phyloP scores from a whole-genome alignment of 2,329 filamentous ascomycete genomes.

The Exophiala aquamarina region DNA sequence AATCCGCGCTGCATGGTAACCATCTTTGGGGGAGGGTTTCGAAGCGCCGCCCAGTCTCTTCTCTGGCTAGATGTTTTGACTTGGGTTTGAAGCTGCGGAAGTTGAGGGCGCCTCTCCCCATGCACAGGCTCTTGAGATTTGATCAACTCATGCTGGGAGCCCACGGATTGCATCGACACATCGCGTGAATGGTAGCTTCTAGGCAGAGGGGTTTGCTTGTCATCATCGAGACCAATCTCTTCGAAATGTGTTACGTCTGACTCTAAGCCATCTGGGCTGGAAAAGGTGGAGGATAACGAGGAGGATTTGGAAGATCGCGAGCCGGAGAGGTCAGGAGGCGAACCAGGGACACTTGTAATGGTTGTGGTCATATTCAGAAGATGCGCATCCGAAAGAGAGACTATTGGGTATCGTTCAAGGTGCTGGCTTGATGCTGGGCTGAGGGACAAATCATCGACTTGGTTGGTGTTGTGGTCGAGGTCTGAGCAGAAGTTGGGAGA shows the following conservation, averaged over 20 bases:
- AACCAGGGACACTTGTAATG: slow-evolving; percentile 55
- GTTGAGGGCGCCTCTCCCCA: slow-evolving; percentile 9
- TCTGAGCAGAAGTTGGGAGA: slow-evolving; percentile 11
- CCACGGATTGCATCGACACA: slow-evolving; percentile 25
- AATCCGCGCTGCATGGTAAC: slow-evolving; percentile 15
- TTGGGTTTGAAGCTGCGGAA: slow-evolving; percentile 20
- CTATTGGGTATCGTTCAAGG: slow-evolving; percentile 17
- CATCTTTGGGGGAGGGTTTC: slow-evolving; percentile 6
- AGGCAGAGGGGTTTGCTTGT: slow-evolving; percentile 42
- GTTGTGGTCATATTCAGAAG: slow-evolving; percentile 42
- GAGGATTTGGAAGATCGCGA: slow-evolving; percentile 92
- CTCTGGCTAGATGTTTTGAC: slow-evolving; percentile 2
- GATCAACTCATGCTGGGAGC: slow-evolving; percentile 31
- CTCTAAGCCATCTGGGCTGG: slow-evolving; percentile 58
- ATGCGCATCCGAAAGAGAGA: slow-evolving; percentile 12
- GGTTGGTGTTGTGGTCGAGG: slow-evolving; percentile 8
- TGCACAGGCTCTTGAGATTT: slow-evolving; percentile 8
- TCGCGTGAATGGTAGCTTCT: slow-evolving; percentile 18
- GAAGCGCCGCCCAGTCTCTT: slow-evolving; percentile 12
- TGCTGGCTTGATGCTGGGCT: slow-evolving; percentile 10
- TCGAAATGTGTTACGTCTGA: slow-evolving; percentile 83
- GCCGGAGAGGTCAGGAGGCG: slow-evolving; percentile 74
- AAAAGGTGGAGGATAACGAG: slow-evolving; percentile 76
- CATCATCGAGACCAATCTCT: slow-evolving; percentile 83
- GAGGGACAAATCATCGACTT: slow-evolving; percentile 17